Evolutionary conservation across 192 early-diverging fungal genomes (phyloP).

Genomic region (Umbelopsis ramanniana): DNA sequence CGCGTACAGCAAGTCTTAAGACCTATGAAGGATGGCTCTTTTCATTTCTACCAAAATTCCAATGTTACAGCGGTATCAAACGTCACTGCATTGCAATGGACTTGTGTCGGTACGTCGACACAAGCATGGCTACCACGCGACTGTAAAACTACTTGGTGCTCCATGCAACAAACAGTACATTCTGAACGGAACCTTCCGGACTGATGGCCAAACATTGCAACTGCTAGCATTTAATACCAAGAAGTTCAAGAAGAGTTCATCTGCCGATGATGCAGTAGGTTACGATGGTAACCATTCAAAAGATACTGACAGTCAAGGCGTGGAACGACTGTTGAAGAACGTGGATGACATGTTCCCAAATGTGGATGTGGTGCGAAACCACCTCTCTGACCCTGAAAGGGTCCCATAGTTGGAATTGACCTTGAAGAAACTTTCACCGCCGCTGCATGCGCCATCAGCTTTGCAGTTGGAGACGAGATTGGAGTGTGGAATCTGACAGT

Average conservation of each 20-base stretch:
- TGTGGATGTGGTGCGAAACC: not conserved
- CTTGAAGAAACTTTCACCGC: not conserved
- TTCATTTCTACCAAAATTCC: too few species aligned
- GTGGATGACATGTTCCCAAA: constrained; percentile 5
- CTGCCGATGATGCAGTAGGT: not conserved
- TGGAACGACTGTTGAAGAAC: not conserved
- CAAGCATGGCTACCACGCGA: constrained; percentile 9
- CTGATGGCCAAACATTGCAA: not conserved
- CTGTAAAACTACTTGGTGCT: not conserved
- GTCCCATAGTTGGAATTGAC: constrained; percentile 2
- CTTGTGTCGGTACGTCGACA: not conserved
- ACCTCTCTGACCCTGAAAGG: not conserved
- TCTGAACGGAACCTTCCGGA: constrained; percentile 9
- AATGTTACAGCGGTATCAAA: too few species aligned
- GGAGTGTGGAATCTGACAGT: constrained; percentile 1
- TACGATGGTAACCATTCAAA: not conserved
- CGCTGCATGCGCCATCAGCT: not conserved
- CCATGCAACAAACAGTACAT: not conserved
- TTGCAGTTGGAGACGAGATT: not conserved
- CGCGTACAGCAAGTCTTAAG: too few species aligned
- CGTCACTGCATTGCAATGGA: too few species aligned
- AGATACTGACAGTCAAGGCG: not conserved
- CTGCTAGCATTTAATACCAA: not conserved
- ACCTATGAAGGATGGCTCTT: too few species aligned
- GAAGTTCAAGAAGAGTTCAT: not conserved